Evolutionary conservation across 495 filamentous ascomycete genomes (phyloP), one percentile per base, ranked within the genome.

Genomic region (Annulohypoxylon stygium): DNA sequence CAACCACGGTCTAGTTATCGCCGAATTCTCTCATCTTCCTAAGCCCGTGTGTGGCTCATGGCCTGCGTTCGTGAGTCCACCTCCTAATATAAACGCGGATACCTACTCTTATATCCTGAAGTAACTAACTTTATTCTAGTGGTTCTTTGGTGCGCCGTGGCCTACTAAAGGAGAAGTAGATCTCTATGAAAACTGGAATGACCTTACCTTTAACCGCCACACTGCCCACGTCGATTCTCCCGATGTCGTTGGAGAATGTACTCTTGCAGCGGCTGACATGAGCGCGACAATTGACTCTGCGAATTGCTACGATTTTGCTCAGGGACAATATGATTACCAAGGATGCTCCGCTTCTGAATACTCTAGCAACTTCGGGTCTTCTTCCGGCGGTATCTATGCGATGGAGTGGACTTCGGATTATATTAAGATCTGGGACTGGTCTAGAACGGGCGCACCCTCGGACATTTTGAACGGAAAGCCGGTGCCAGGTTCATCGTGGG

Each of bases 151-250:
- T 30, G 82, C 85, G 55, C 84, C 88, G 45, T 97, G 94, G 94
- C 94, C 94, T 0, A 78, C 80, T 3, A 86, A 88, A 63, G 94
- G 94, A 26, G 94, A 97, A 82, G 91, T 97, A 69, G 94, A 97
- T 83, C 92, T 97, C 75, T 93, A 96, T 73, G 94, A 97, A 81
- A 90, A 90, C 62, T 93, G 95, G 78, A 93, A 95, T 80, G 62
- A 83, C 67, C 83, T 90, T 60, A 76, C 82, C 1, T 76, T 82
- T 57, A 93, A 97, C 79, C 78, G 84, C 57, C 88, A 95, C 64
- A 90, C 93, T 12, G 81, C 93, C 65, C 95, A 98, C 78, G 94
- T 93, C 0, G 83, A 82, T 14, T 79, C 81, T 84, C 88, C 90
- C 0, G 69, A 76, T 5, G 83, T 86, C 50, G 89, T 91, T 18